Conservation (phyloP, 352 stramenopile species). For the Elongisporangium undulatum region DNA sequence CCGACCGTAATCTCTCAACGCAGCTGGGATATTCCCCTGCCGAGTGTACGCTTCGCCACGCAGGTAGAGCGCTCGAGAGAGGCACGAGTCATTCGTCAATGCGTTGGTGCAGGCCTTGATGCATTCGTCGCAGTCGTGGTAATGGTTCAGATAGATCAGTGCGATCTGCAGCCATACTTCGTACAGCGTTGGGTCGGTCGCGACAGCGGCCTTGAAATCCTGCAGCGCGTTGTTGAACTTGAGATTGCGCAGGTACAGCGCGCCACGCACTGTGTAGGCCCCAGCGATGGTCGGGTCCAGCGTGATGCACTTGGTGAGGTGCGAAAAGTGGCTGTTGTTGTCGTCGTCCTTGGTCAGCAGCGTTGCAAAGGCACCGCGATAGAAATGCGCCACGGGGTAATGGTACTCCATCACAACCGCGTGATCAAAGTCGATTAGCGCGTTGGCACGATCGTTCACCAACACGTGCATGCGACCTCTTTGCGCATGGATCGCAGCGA, state of each 20-base stretch:
- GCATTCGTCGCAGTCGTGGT: constrained; percentile 66
- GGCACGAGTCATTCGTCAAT: constrained; percentile 54
- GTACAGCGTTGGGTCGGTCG: constrained; percentile 67
- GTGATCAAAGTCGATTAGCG: constrained; percentile 60
- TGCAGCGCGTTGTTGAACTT: constrained; percentile 74
- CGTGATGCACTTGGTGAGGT: constrained; percentile 58
- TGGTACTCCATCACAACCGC: constrained; percentile 77
- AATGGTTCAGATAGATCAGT: constrained; percentile 77
- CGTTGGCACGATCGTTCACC: constrained; percentile 39
- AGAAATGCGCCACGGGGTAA: constrained; percentile 77
- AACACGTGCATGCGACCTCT: constrained; percentile 59
- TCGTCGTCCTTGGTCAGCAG: constrained; percentile 24
- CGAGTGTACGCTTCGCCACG: constrained; percentile 59
- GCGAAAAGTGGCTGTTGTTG: constrained; percentile 39
- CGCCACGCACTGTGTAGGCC: constrained; percentile 67
- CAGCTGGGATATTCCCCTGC: constrained; percentile 46
- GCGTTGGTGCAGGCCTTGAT: constrained; percentile 61
- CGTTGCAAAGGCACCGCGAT: constrained; percentile 59
- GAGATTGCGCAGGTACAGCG: constrained; percentile 60
- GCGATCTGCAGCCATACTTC: constrained; percentile 80
- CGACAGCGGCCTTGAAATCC: constrained; percentile 74
- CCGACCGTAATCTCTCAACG: constrained; percentile 57
- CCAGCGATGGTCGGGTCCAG: constrained; percentile 72
- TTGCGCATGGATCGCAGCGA: constrained; percentile 57
- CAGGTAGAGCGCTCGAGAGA: constrained; percentile 59